Base-by-base conservation (phyloP, 495 filamentous ascomycete genomes). In the Penicillium argentinense region DNA sequence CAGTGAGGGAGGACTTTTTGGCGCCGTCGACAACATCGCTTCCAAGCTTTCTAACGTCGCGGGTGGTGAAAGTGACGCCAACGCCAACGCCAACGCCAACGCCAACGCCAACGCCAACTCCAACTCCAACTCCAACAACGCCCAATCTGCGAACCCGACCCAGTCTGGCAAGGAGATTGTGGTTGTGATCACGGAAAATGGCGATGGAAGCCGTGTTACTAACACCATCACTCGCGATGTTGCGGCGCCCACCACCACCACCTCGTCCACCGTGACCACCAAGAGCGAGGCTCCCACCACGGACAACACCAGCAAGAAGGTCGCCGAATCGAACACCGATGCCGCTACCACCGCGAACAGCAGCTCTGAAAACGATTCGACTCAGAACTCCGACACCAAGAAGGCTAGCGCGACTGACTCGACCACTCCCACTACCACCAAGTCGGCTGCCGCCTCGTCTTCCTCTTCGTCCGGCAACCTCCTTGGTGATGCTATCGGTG, bases 181-280 rank as follows among this genome's bases (percentile, higher is more conserved):
- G 17, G 56, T 62, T 6, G 51, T 62, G 2, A 49, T 62, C 37
- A 59, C 59, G 3, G 34, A 53, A 29, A 45, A 57, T 37, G 39
- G 24, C 19, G 38, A 50, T 41, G 42, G 44, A 42, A 37, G 49
- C 52, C 43, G 47, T 33, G 40, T 52, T 22, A 48, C 55, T 27
- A 40, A 47, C 38, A 41, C 58, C 28, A 43, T 51, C 34, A 39
- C 63, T 50, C 36, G 60, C 57, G 5, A 56, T 49, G 40, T 45
- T 54, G 22, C 64, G 42, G 11, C 49, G 14, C 40, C 61, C 1
- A 51, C 47, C 8, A 45, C 49, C 9, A 42, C 45, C 5, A 55
- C 45, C 23, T 26, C 48, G 32, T 36, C 46, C 9, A 47, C 45
- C 16, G 24, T 38, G 28, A 43, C 45, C 21, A 51, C 52, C 22